Conservation (phyloP, 225 moss, liverwort and hornwort genomes). For the Straminergon stramineum region DNA sequence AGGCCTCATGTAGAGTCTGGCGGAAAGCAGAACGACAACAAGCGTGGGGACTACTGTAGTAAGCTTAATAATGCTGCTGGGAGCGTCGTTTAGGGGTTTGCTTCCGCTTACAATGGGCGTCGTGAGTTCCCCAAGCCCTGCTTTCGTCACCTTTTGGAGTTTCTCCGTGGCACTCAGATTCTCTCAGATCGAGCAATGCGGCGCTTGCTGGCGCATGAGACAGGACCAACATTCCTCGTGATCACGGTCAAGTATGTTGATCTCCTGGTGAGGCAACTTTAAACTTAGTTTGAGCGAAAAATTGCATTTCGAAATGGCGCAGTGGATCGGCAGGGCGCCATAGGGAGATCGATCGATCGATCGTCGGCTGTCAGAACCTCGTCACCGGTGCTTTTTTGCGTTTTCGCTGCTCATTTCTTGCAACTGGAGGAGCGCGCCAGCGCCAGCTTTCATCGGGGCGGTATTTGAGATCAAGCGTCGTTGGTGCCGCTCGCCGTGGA, state of each 20-base stretch:
- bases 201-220: background rate
- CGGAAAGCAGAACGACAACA: background rate
- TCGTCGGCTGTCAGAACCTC: conserved; percentile 6
- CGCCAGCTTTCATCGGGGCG: conserved; percentile 24
- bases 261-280: background rate
- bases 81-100: background rate
- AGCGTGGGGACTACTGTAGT: background rate
- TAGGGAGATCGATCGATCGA: background rate
- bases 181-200: background rate
- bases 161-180: background rate
- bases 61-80: background rate
- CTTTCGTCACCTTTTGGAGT: background rate
- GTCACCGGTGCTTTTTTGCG: conserved; percentile 29
- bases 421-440: conserved; percentile 49
- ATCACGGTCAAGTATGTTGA: background rate
- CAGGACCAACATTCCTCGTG: background rate
- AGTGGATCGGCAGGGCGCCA: background rate
- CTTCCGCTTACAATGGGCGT: background rate
- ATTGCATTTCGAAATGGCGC: background rate
- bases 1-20: background rate
- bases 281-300: background rate
- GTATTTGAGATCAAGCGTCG: conserved; percentile 48
- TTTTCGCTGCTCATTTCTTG: conserved; percentile 29
- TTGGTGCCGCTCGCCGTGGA: conserved; percentile 18
- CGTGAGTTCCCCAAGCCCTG: background rate